These are phyloP conservation scores for Cinnamomum micranthum DNA, from an alignment of 164 flowering plant species.

Conservation along the genomic window DNA sequence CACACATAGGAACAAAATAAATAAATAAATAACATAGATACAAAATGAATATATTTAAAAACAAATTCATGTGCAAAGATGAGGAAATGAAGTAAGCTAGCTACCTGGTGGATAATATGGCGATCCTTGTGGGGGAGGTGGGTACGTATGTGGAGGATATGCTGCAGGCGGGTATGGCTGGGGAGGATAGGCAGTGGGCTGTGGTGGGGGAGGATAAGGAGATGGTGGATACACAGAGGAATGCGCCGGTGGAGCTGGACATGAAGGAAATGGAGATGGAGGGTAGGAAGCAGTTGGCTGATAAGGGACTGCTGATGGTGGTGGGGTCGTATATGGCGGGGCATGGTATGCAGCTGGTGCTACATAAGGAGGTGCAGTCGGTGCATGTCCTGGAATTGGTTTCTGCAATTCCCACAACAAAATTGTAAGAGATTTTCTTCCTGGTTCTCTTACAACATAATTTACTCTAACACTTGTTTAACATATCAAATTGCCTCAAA, in stretches of 20 bases:
- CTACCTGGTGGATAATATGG: slow-evolving; percentile 47
- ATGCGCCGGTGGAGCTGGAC: slow-evolving; percentile 6
- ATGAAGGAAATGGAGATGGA: slow-evolving; percentile 14
- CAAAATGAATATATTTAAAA: neutral
- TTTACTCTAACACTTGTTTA: neutral
- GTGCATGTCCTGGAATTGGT: slow-evolving; percentile 27
- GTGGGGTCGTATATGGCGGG: slow-evolving; percentile 32
- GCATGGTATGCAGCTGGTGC: slow-evolving; percentile 27
- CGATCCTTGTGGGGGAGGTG: slow-evolving; percentile 41
- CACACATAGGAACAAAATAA: neutral
- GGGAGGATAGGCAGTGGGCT: slow-evolving; percentile 43
- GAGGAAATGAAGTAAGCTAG: neutral
- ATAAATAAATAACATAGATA: neutral
- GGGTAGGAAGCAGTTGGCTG: slow-evolving; percentile 22
- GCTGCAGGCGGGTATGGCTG: slow-evolving; percentile 43
- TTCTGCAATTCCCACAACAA: slow-evolving; percentile 37
- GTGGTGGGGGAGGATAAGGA: slow-evolving; percentile 29
- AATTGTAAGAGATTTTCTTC: neutral
- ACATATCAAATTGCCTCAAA: neutral
- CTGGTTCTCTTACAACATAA: no score
- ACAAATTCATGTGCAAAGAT: neutral
- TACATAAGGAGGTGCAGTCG: slow-evolving; percentile 53
- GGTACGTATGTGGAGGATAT: slow-evolving; percentile 51
- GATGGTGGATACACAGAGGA: slow-evolving; percentile 34
- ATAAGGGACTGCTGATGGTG: slow-evolving; percentile 20